Evolutionary conservation across 495 filamentous ascomycete genomes (phyloP), one percentile per base, ranked within the genome.

Genomic region (Xylaria bambusicola): DNA sequence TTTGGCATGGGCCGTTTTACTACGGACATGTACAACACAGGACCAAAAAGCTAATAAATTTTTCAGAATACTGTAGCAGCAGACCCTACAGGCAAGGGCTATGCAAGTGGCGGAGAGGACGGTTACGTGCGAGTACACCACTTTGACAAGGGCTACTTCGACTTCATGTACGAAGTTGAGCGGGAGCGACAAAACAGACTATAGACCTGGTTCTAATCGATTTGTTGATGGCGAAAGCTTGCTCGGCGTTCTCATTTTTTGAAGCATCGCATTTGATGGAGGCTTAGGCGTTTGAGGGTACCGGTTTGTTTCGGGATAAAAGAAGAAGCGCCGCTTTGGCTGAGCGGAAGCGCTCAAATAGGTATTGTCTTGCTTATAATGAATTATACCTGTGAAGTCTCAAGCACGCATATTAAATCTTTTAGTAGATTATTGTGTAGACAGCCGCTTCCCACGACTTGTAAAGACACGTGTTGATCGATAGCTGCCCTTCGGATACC

Each of bases 91-190:
- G 94, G 94, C 61, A 91, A 88, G 66, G 86, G 92, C 58, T 99
- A 99, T 71, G 91, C 90, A 69, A 91, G 86, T 61, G 94, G 94
- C 58, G 93, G 92, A 70, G 94, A 99, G 80, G 94, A 99, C 78
- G 94, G 94, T 65, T 99, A 99, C 77, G 94, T 99, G 41, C 88
- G 94, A 66, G 90, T 98, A 45, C 94, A 99, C 77, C 91, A 96
- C 73, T 99, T 99, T 77, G 94, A 99, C 77, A 93, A 94, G 82
- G 80, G 86, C 38, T 99, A 97, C 80, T 99, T 94, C 75, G 94
- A 98, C 72, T 99, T 99, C 78, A 86, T 86, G 81, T 99, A 96
- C 73, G 95, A 99, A 82, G 94, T 98, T 49, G 94, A 99, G 86
- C 48, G 57, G 41, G 77, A 81, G 68, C 66, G 77, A 52, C 68